Conservation (phyloP, 345 rosid genomes). For the Euphorbia lathyris region DNA sequence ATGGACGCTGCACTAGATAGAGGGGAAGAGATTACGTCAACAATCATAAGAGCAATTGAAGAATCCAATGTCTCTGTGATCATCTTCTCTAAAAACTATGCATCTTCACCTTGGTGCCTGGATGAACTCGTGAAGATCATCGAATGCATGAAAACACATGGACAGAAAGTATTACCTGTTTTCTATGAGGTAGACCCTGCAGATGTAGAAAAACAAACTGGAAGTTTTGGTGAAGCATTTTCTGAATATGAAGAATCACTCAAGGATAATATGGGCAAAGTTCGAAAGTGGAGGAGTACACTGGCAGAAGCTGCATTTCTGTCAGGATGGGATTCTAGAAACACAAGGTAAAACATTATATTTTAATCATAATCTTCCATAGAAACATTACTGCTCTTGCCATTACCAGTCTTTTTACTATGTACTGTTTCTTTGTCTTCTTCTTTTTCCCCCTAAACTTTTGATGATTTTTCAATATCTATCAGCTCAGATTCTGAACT, state of each 20-base stretch:
- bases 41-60: slow-evolving; percentile 4
- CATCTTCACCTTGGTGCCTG: slow-evolving; percentile 8
- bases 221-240: slow-evolving; percentile 1
- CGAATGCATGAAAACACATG: not conserved
- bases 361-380: not conserved
- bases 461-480: not conserved
- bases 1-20: not conserved
- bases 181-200: not conserved
- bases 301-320: not conserved
- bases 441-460: not conserved
- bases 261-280: not conserved
- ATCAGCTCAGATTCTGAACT: slow-evolving; percentile 3
- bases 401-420: not conserved
- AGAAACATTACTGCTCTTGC: no score
- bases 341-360: not conserved
- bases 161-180: not conserved
- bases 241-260: not conserved
- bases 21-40: not conserved
- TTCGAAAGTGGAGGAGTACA: slow-evolving; percentile 1
- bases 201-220: not conserved
- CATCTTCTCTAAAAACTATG: slow-evolving; percentile 3
- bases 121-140: slow-evolving; percentile 1
- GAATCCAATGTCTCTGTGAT: not conserved
- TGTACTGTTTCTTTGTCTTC: not conserved
- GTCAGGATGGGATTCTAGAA: not conserved